Conservation (phyloP, 2,329 filamentous ascomycete species). For the Neoscytalidium dimidiatum region DNA sequence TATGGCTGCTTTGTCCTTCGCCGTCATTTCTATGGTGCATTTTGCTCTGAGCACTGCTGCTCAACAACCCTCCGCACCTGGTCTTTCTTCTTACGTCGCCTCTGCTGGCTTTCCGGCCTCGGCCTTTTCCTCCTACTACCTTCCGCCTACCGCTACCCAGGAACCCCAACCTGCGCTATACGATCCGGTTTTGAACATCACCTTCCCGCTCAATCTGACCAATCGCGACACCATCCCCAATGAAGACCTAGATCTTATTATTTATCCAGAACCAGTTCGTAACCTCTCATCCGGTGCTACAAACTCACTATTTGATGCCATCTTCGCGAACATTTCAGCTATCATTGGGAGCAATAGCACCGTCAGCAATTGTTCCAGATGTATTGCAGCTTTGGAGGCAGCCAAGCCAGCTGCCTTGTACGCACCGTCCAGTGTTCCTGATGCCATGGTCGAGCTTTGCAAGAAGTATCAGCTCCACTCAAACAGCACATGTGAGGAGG, state of each 20-base stretch:
- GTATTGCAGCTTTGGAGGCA: slow-evolving; percentile 52
- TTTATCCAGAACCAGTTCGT: slow-evolving; percentile 50
- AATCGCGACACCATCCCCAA: slow-evolving; percentile 55
- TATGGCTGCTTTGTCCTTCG: background rate
- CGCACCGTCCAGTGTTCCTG: slow-evolving; percentile 52
- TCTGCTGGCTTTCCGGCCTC: slow-evolving; percentile 53
- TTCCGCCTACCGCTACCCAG: slow-evolving; percentile 46
- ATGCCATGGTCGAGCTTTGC: slow-evolving; percentile 55
- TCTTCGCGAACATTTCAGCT: slow-evolving; percentile 46
- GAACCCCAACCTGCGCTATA: slow-evolving; percentile 57
- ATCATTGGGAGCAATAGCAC: slow-evolving; percentile 45
- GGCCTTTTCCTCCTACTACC: slow-evolving; percentile 54
- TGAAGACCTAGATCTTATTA: slow-evolving; percentile 51
- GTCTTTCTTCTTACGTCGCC: slow-evolving; percentile 42
- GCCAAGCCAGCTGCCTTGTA: slow-evolving; percentile 54
- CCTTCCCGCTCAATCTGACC: slow-evolving; percentile 57
- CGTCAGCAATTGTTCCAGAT: slow-evolving; percentile 53
- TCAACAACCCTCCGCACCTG: slow-evolving; percentile 29
- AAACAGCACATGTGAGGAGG: slow-evolving; percentile 49
- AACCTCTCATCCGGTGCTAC: slow-evolving; percentile 46
- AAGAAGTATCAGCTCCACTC: slow-evolving; percentile 49
- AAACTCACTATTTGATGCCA: slow-evolving; percentile 45
- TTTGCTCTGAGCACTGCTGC: slow-evolving; percentile 1
- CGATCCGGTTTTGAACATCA: slow-evolving; percentile 57
- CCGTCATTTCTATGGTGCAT: slow-evolving; percentile 42